These are phyloP conservation scores for Umbelopsis vinacea DNA, from an alignment of 192 early-diverging fungal genomes.

Conservation along the genomic window DNA sequence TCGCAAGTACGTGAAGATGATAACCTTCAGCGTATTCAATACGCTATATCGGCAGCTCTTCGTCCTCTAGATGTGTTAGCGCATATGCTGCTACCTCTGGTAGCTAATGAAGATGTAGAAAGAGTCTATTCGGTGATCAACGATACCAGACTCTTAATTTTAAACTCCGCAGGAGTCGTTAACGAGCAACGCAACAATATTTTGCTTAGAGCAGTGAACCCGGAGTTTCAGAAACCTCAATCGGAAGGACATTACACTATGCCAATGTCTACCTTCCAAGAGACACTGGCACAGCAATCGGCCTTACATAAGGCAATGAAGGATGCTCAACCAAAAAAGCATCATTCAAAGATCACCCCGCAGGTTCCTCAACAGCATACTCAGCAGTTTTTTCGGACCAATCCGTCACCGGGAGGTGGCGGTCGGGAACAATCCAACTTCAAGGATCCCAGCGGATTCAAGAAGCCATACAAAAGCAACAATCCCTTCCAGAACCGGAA, in stretches of 20 bases:
- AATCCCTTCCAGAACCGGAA: not conserved
- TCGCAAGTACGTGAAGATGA: not conserved
- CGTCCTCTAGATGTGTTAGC: slow-evolving; percentile 8
- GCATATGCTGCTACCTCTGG: not conserved
- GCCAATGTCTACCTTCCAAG: not conserved
- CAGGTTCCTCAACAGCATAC: not conserved
- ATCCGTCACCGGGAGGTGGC: slow-evolving; percentile 18
- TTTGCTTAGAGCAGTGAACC: not conserved
- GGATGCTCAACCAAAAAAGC: not conserved
- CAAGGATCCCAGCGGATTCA: slow-evolving; percentile 10
- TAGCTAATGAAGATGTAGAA: not conserved
- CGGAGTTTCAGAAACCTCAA: not conserved
- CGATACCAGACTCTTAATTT: not conserved
- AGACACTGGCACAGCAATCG: not conserved
- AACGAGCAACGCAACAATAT: not conserved
- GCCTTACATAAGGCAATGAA: not conserved
- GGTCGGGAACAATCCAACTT: not conserved
- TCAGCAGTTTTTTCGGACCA: slow-evolving; percentile 27
- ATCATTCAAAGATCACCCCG: no score
- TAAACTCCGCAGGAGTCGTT: not conserved
- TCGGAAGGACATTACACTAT: not conserved
- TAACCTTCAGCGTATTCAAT: not conserved
- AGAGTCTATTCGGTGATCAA: not conserved
- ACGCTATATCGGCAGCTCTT: not conserved
- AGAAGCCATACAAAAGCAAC: slow-evolving; percentile 6